Evolutionary conservation across 2,329 filamentous ascomycete species (phyloP).

Genomic region (Pestalotiopsis sp.): DNA sequence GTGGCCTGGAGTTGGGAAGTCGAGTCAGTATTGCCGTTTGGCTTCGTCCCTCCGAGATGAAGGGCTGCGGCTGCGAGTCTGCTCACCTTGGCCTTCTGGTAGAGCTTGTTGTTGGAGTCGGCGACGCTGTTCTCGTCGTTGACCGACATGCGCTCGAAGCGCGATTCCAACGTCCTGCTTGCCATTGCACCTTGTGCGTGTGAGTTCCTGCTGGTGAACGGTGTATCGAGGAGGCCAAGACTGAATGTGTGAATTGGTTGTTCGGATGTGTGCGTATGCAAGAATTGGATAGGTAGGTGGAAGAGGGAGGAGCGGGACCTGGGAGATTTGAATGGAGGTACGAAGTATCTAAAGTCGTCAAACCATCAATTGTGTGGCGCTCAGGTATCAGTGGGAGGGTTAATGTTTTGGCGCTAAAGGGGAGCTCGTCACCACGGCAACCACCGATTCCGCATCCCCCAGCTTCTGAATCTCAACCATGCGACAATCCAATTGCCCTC

Average conservation of each 20-base stretch:
- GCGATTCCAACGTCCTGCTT: conserved; percentile 77
- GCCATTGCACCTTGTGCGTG: conserved; percentile 55
- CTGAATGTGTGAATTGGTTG: too few species aligned
- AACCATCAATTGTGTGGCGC: too few species aligned
- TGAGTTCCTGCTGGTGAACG: not conserved
- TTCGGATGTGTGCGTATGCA: not conserved
- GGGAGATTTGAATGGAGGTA: not conserved
- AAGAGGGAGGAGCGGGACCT: not conserved
- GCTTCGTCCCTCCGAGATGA: conserved; percentile 39
- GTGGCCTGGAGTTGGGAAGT: conserved; percentile 41
- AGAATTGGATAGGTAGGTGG: not conserved
- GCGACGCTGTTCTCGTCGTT: conserved; percentile 80
- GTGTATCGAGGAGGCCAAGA: not conserved
- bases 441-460: not conserved
- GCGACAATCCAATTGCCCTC: not conserved
- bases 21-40: conserved; percentile 25
- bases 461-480: not conserved
- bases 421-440: not conserved
- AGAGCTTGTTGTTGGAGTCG: conserved; percentile 53
- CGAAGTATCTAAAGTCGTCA: not conserved
- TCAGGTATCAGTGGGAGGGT: not conserved
- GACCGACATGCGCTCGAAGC: conserved; percentile 87
- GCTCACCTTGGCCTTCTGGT: conserved; percentile 78
- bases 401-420: conserved; percentile 12
- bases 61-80: conserved; percentile 41